Evolutionary conservation across 352 stramenopile species (phyloP), one percentile per base, ranked within the genome.

Genomic region (Pythium pyrilobum): DNA sequence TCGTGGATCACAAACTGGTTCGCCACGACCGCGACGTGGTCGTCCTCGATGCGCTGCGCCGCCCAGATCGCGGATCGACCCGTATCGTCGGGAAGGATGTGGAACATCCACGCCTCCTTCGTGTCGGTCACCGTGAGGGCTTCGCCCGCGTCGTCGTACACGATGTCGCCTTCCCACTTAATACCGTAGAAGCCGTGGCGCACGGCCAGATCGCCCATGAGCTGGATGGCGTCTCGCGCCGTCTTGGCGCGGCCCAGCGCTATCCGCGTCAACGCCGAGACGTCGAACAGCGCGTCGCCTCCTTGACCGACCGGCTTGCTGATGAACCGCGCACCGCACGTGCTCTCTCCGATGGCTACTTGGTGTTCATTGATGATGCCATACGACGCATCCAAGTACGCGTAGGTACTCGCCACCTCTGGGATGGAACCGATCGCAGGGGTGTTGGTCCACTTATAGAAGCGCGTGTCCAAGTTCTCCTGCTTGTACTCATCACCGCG

Each of bases 1-100:
- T 95, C 64, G 38, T 89, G 86, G 64, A 98, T 97, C 20, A 97
- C 78, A 69, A 98, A 98, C 69, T 96, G 84, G 66, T 98, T 98
- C 10, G 90, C 90, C 4, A 98, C 82, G 11, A 67, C 83, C 21
- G 69, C 74, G 18, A 94, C 74, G 57, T 97, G 77, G 56, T 89
- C 74, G 34, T 96, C 82, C 0, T 84, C 85, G 1, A 98, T 77
- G 28, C 87, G 85, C 74, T 98, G 89, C 13, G 95, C 95, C 10
- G 78, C 93, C 93, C 93, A 98, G 45, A 98, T 75, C 8, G 92
- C 93, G n/a, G 78, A 94, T 37, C 73, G 79, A 6, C 90, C 88
- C 11, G 92, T 98, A 47, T 97, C 89, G 57, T 98, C 92, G 0
- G 92, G 85, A 31, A 97, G 52, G 40, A 98, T 96, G 66, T 98